phyloP scores from a whole-genome alignment of 2,329 filamentous ascomycete genomes.

The Fusarium buxicola region DNA sequence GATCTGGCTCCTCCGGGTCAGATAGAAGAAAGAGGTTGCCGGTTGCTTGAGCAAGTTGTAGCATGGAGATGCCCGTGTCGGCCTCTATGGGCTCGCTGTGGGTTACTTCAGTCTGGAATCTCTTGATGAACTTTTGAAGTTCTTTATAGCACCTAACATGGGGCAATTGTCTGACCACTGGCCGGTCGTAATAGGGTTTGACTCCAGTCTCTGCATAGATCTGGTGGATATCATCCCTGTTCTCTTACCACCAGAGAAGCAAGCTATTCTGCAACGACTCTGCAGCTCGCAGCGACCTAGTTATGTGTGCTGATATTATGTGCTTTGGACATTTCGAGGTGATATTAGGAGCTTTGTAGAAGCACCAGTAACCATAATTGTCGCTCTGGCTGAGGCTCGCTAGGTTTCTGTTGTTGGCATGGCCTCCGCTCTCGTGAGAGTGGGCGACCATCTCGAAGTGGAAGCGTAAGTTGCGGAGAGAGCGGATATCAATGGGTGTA shows the following conservation, averaged over 20 bases:
- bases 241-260: slow-evolving; percentile 1
- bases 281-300: neutral
- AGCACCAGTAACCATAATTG: neutral
- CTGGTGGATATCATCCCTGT: neutral
- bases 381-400: neutral
- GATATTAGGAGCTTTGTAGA: neutral
- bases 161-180: neutral
- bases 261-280: slow-evolving; percentile 6
- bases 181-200: neutral
- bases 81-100: neutral
- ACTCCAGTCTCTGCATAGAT: neutral
- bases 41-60: neutral
- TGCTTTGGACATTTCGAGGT: neutral
- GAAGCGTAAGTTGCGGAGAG: neutral
- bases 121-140: neutral
- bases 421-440: neutral
- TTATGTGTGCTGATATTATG: neutral
- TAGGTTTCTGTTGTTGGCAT: neutral
- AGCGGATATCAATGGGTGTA: neutral
- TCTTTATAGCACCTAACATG: neutral
- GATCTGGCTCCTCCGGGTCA: neutral
- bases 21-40: neutral
- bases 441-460: neutral
- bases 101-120: neutral
- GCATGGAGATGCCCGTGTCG: neutral